Evolutionary conservation across 2,329 filamentous ascomycete species (phyloP).

Genomic region (Fusarium metavorans): DNA sequence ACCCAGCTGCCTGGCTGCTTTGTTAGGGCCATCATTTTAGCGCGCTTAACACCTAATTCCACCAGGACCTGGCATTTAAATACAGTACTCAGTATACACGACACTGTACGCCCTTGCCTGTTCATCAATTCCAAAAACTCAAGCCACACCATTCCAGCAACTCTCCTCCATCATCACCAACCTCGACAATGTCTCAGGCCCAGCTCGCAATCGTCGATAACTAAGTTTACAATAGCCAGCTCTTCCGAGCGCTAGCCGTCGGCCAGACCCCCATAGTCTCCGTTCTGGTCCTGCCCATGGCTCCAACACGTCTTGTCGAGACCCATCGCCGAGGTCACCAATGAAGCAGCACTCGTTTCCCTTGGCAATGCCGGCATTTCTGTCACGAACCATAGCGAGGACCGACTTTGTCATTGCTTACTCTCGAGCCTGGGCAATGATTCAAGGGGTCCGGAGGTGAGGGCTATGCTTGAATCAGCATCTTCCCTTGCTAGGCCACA

Average conservation of each 20-base stretch:
- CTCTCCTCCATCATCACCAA: constrained; percentile 3
- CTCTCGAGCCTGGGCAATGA: background rate
- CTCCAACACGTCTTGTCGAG: background rate
- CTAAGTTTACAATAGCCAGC: background rate
- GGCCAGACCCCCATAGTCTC: background rate
- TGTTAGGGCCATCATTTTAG: background rate
- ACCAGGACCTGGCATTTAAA: too few relatives aligned
- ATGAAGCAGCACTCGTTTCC: background rate
- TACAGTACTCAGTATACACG: accelerated
- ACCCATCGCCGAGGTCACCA: background rate
- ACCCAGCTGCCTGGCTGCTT: background rate
- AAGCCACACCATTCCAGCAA: constrained; percentile 31
- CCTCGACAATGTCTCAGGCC: background rate
- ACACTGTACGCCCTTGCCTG: constrained; percentile 4
- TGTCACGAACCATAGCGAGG: background rate
- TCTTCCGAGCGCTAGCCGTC: background rate
- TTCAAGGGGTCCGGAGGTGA: background rate
- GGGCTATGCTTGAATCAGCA: background rate
- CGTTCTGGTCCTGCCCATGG: background rate
- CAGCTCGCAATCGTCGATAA: constrained; percentile 6
- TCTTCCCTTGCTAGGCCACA: too few relatives aligned
- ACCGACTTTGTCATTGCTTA: background rate
- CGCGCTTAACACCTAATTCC: background rate
- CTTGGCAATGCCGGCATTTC: background rate
- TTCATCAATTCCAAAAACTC: background rate